phyloP scores from a whole-genome alignment of 2,329 filamentous ascomycete genomes.

The Aspergillus luchuensis region DNA sequence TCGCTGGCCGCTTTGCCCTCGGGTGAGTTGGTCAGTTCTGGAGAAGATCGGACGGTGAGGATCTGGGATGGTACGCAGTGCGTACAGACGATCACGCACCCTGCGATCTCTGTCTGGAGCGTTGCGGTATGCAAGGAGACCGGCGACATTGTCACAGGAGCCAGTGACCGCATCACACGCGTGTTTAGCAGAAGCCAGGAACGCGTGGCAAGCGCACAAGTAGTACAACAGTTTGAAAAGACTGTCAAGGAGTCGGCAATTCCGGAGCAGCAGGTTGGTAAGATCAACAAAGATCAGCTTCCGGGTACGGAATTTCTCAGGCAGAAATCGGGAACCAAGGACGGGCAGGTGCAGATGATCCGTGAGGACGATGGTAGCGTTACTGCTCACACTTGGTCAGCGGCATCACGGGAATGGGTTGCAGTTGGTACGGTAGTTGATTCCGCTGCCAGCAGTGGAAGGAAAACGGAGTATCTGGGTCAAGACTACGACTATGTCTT shows the following conservation, averaged over 20 bases:
- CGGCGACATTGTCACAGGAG: slow-evolving; percentile 90
- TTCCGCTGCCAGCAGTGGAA: slow-evolving; percentile 77
- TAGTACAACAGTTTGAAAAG: slow-evolving; percentile 74
- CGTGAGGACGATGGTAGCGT: slow-evolving; percentile 77
- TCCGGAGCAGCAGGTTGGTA: slow-evolving; percentile 78
- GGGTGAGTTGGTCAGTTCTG: slow-evolving; percentile 86
- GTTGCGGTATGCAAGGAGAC: slow-evolving; percentile 80
- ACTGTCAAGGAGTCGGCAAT: slow-evolving; percentile 82
- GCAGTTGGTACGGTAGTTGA: slow-evolving; percentile 94
- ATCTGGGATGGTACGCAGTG: slow-evolving; percentile 84
- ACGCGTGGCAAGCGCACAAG: slow-evolving; percentile 68
- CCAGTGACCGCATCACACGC: slow-evolving; percentile 83
- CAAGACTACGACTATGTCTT: slow-evolving; percentile 96
- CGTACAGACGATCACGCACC: slow-evolving; percentile 93
- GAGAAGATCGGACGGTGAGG: slow-evolving; percentile 90
- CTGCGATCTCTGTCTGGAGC: slow-evolving; percentile 93
- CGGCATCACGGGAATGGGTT: slow-evolving; percentile 71
- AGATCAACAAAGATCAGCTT: slow-evolving; percentile 88
- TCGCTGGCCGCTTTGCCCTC: slow-evolving; percentile 74
- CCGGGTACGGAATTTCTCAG: slow-evolving; percentile 85
- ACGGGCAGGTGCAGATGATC: slow-evolving; percentile 94
- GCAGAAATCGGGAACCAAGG: slow-evolving; percentile 84
- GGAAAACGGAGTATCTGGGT: slow-evolving; percentile 74
- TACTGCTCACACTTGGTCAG: slow-evolving; percentile 86
- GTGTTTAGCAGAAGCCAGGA: slow-evolving; percentile 76